Conservation (phyloP, 805 yeast genomes). For the Lipomyces yamadae region DNA sequence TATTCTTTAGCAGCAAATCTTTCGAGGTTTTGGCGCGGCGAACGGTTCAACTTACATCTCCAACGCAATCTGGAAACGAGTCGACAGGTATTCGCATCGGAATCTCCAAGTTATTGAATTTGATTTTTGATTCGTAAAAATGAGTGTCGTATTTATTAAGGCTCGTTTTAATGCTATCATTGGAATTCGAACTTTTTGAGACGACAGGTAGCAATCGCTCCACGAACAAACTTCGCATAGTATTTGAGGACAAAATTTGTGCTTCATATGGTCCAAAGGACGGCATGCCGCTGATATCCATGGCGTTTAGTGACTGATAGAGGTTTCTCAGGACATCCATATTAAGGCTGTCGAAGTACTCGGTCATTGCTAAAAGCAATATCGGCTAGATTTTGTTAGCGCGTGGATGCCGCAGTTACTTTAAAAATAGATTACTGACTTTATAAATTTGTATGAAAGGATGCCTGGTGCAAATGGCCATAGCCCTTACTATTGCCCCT, state of each 20-base stretch:
- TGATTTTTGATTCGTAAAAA: constrained; percentile 42
- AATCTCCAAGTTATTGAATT: constrained; percentile 41
- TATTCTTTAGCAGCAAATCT: constrained; percentile 11
- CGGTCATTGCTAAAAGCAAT: constrained; percentile 57
- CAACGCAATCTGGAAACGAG: constrained; percentile 42
- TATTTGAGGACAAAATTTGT: constrained; percentile 40
- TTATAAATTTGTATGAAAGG: constrained; percentile 61
- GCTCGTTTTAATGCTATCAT: neutral
- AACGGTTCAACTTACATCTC: constrained; percentile 39
- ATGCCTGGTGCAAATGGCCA: constrained; percentile 62
- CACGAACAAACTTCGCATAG: constrained; percentile 39
- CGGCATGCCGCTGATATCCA: constrained; percentile 44
- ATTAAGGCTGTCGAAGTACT: constrained; percentile 48
- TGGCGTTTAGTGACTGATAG: constrained; percentile 42
- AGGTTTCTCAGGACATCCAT: constrained; percentile 39
- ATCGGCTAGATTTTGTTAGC: constrained; percentile 49
- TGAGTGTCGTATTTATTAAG: constrained; percentile 40
- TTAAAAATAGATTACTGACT: neutral
- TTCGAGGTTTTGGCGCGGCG: constrained; percentile 35
- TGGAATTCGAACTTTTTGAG: neutral
- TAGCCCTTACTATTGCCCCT: constrained; percentile 64
- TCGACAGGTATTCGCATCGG: constrained; percentile 46
- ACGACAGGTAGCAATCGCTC: constrained; percentile 36
- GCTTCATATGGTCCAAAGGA: constrained; percentile 40
- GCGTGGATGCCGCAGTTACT: neutral